These are phyloP conservation scores for Misopates orontium DNA, from an alignment of 257 asterid species.

Conservation along the genomic window DNA sequence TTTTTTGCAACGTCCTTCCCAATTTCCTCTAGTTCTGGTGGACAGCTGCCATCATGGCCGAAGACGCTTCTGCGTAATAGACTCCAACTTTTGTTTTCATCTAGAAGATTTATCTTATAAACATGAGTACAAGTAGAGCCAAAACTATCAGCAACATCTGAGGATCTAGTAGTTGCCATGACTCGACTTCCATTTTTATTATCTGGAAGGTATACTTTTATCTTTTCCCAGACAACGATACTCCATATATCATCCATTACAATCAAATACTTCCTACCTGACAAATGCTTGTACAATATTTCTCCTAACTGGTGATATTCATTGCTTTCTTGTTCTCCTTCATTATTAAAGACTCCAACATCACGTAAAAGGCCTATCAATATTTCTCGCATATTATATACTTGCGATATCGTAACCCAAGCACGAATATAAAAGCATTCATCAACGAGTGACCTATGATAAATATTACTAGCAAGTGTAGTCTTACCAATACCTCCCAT, in stretches of 20 bases:
- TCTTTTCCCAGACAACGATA: not conserved
- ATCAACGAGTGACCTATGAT: not conserved
- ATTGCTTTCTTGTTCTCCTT: not conserved
- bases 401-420: constrained; percentile 3
- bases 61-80: constrained; percentile 3
- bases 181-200: constrained; percentile 6
- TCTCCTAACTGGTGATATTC: constrained; percentile 1
- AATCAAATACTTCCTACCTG: constrained; percentile 2
- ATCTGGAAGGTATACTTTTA: not conserved
- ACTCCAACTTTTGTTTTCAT: constrained; percentile 7
- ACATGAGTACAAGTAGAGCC: not conserved
- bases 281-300: not conserved
- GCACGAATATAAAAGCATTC: constrained; percentile 5
- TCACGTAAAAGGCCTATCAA: not conserved
- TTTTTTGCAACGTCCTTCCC: constrained; percentile 6
- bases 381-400: not conserved
- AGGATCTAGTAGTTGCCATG: not conserved
- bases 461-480: constrained; percentile 2
- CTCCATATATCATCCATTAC: constrained; percentile 14
- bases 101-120: not conserved
- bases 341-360: not conserved
- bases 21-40: not conserved
- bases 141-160: not conserved
- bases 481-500: constrained; percentile 14
- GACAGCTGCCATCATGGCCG: constrained; percentile 2